Percentiles rank a stretch among this genome's conserved stretches.
Evolutionary conservation across 2,329 filamentous ascomycete species (phyloP).

Genomic region (Taxawa tesnikishii): DNA sequence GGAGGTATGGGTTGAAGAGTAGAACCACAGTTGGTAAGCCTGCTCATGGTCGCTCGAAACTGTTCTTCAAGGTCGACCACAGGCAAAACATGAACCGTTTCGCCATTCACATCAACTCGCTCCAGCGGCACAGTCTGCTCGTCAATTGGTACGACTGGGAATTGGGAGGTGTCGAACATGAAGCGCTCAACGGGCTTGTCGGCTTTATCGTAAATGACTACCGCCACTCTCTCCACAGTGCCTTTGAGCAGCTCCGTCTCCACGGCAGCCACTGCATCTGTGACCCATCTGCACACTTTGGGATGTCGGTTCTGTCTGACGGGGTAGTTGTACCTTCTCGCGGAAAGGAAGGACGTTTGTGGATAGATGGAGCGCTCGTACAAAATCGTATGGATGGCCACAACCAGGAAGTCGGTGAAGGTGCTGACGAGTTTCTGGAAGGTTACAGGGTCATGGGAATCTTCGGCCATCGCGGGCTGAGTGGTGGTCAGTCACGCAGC

Average conservation of each 20-base stretch:
- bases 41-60: constrained; percentile 53
- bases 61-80: constrained; percentile 55
- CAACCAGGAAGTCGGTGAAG: constrained; percentile 69
- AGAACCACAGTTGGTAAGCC: constrained; percentile 48
- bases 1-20: constrained; percentile 46
- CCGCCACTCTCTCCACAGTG: constrained; percentile 40
- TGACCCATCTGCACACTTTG: constrained; percentile 73
- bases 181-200: constrained; percentile 46
- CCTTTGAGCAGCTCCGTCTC: constrained; percentile 54
- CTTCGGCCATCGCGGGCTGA: background rate
- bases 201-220: constrained; percentile 42
- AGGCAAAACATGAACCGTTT: constrained; percentile 14
- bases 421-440: constrained; percentile 50
- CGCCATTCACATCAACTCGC: constrained; percentile 14
- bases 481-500: no score
- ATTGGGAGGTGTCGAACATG: constrained; percentile 46
- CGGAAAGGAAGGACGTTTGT: constrained; percentile 59
- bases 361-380: constrained; percentile 76
- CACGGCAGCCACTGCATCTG: constrained; percentile 64
- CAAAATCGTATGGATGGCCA: constrained; percentile 75
- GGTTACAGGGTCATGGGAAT: constrained; percentile 13
- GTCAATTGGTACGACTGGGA: constrained; percentile 34
- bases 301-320: constrained; percentile 81
- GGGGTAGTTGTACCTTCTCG: constrained; percentile 70
- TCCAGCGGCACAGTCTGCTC: constrained; percentile 42